These are phyloP conservation scores for Teunomyces kruisii DNA, from an alignment of 805 yeast species.

Conservation along the genomic window DNA sequence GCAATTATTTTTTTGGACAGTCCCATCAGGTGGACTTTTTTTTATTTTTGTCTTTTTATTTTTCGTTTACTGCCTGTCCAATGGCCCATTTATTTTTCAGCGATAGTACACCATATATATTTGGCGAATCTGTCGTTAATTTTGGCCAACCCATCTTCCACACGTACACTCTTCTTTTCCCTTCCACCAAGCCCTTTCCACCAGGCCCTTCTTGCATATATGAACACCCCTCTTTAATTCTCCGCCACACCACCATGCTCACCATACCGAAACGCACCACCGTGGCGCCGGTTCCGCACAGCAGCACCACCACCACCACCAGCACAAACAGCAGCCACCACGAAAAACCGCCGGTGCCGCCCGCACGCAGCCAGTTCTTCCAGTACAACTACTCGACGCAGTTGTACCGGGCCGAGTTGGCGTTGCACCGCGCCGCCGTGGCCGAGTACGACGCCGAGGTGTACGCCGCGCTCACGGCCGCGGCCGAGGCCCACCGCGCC, in stretches of 20 bases:
- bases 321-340: too few relatives aligned
- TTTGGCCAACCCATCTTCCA: neutral
- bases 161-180: too few relatives aligned
- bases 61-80: neutral
- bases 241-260: neutral
- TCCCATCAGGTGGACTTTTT: neutral
- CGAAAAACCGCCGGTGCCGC: neutral
- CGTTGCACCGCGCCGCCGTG: conserved; percentile 44
- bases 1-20: neutral
- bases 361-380: conserved; percentile 22
- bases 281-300: neutral
- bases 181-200: too few relatives aligned
- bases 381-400: conserved; percentile 53
- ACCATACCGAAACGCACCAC: conserved; percentile 1
- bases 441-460: conserved; percentile 57
- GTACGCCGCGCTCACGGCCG: conserved; percentile 35
- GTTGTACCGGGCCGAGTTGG: conserved; percentile 50
- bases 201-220: neutral
- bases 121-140: neutral
- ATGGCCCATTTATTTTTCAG: conserved; percentile 2
- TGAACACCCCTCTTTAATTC: neutral
- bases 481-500: conserved; percentile 44
- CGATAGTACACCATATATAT: neutral
- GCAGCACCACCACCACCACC: too few relatives aligned
- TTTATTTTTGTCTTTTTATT: too few relatives aligned